A percentile compares a stretch with the other conserved stretches of the same genome.
Conservation (phyloP, 345 rosid species). For the Salix dunnii region DNA sequence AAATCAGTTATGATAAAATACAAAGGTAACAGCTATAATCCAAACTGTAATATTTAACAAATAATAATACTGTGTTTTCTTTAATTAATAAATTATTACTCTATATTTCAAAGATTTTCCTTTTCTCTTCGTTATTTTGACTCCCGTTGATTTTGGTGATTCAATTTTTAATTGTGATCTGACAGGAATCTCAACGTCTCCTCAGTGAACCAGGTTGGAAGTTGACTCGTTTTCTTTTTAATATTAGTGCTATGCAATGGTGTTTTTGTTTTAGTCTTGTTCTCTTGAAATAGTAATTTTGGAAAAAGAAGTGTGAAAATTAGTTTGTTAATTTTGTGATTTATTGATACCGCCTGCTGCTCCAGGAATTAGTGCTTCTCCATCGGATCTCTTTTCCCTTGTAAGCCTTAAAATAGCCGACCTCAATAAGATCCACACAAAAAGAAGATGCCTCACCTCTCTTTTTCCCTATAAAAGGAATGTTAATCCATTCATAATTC, state of each 20-base stretch:
- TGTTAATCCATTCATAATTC: neutral
- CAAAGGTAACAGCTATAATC: too few relatives aligned
- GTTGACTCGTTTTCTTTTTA: neutral
- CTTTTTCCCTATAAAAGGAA: neutral
- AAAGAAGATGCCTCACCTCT: neutral
- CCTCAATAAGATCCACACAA: neutral
- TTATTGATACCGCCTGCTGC: conserved; percentile 44
- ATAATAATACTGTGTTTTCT: too few relatives aligned
- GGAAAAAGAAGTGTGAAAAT: neutral
- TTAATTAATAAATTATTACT: neutral
- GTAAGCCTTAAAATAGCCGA: neutral
- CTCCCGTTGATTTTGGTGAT: neutral
- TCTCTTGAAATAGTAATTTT: neutral
- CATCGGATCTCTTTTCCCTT: conserved; percentile 47
- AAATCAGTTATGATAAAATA: too few relatives aligned
- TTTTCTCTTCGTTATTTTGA: neutral
- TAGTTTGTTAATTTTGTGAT: conserved; percentile 11
- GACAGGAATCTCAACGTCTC: conserved; percentile 95
- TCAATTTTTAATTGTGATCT: neutral
- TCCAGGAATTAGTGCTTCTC: conserved; percentile 96
- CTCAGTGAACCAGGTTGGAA: conserved; percentile 92
- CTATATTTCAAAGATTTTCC: neutral
- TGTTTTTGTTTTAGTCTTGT: neutral
- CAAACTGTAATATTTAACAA: too few relatives aligned
- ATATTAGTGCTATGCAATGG: neutral